Conservation (phyloP, 2,329 filamentous ascomycete species). For the Verticillium tricorpus region DNA sequence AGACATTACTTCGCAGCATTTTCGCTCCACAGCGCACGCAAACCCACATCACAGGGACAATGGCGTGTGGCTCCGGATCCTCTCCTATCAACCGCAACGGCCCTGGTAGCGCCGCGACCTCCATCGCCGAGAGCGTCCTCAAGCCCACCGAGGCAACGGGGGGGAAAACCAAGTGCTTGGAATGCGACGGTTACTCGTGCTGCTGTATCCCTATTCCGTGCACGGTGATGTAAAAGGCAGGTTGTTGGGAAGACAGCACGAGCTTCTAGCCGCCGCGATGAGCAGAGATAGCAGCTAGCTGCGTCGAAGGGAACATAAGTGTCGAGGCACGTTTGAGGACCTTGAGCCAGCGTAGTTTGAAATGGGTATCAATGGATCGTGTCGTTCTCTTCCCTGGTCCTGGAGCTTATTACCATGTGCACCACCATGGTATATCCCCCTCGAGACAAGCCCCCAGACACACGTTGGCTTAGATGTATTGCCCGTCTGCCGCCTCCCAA, state of each 20-base stretch:
- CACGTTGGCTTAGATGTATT: slow-evolving; percentile 25
- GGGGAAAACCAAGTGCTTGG: slow-evolving; percentile 42
- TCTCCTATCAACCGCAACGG: slow-evolving; percentile 36
- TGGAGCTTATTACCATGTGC: neutral
- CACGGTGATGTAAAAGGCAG: slow-evolving; percentile 35
- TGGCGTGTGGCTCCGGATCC: slow-evolving; percentile 27
- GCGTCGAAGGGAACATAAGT: neutral
- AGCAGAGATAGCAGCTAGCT: too few species aligned
- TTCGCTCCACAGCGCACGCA: too few species aligned
- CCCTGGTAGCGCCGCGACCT: slow-evolving; percentile 43
- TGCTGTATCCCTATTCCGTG: slow-evolving; percentile 52
- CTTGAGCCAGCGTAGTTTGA: neutral
- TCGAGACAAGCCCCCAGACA: neutral
- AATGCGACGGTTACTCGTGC: slow-evolving; percentile 47
- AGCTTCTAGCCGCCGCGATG: too few species aligned
- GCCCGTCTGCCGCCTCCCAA: slow-evolving; percentile 38
- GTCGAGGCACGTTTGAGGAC: neutral
- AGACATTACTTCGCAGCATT: neutral
- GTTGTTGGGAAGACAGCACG: neutral
- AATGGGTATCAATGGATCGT: slow-evolving; percentile 2
- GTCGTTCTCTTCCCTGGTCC: neutral
- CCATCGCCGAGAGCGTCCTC: slow-evolving; percentile 44
- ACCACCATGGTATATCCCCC: neutral
- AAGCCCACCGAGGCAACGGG: slow-evolving; percentile 39
- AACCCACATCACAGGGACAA: slow-evolving; percentile 2